phyloP scores from a whole-genome alignment of 2,329 filamentous ascomycete species.

The Colletotrichum simmondsii region DNA sequence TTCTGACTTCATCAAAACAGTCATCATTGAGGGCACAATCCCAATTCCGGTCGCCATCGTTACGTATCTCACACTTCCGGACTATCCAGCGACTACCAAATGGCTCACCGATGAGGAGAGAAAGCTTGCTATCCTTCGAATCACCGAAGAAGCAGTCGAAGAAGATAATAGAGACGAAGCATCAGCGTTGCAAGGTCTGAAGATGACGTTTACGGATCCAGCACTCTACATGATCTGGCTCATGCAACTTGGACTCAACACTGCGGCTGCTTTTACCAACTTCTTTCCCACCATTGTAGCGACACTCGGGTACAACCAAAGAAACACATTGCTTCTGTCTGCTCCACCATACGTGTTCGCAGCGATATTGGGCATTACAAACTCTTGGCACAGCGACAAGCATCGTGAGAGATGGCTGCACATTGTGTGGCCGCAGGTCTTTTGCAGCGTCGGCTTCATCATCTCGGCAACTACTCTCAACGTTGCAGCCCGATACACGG shows the following conservation, averaged over 20 bases:
- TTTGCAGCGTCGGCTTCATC: constrained; percentile 52
- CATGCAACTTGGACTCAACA: constrained; percentile 19
- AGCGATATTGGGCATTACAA: constrained; percentile 53
- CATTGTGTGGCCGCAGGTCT: constrained; percentile 46
- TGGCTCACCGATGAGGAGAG: not conserved
- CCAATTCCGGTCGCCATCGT: not conserved
- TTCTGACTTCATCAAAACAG: not conserved
- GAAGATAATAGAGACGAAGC: not conserved
- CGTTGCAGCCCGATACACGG: constrained; percentile 43
- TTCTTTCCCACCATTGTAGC: constrained; percentile 46
- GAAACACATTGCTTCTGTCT: constrained; percentile 55
- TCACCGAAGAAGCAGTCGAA: not conserved
- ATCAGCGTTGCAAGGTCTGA: constrained; percentile 4
- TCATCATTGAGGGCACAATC: not conserved
- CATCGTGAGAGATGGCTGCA: constrained; percentile 50
- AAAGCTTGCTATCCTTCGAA: not conserved
- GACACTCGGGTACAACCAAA: constrained; percentile 43
- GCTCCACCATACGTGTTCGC: constrained; percentile 58
- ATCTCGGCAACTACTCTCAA: constrained; percentile 44
- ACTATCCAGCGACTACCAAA: not conserved
- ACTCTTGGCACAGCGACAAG: constrained; percentile 54
- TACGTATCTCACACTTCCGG: not conserved
- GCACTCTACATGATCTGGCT: constrained; percentile 22
- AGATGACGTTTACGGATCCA: constrained; percentile 12
- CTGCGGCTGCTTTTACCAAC: constrained; percentile 37